phyloP scores from a whole-genome alignment of 2,329 filamentous ascomycete genomes.

The Neobulgaria alba region DNA sequence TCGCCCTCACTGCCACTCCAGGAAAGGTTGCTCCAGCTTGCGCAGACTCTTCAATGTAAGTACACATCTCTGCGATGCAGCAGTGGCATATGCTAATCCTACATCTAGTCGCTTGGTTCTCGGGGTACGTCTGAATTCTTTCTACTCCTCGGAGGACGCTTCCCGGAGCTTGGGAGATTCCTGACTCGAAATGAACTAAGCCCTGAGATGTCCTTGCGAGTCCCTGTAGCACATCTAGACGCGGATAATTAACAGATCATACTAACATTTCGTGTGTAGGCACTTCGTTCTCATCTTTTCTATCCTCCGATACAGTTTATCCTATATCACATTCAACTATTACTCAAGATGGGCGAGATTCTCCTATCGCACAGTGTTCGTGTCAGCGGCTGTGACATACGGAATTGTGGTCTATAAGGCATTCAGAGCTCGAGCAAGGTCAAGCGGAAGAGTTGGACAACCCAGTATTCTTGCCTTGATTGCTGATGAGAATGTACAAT shows the following conservation, averaged over 20 bases:
- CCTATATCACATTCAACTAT: conserved; percentile 84
- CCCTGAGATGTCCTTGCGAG: conserved; percentile 11
- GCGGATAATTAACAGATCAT: not conserved
- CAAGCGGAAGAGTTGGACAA: conserved; percentile 52
- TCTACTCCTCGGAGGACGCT: not conserved
- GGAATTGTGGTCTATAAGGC: conserved; percentile 99
- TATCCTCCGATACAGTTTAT: conserved; percentile 74
- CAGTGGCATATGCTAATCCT: conserved; percentile 19
- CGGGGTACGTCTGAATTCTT: conserved; percentile 53
- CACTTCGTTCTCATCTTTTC: conserved; percentile 80
- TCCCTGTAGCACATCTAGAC: conserved; percentile 14
- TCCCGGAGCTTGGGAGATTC: conserved; percentile 6
- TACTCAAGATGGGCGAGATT: conserved; percentile 68
- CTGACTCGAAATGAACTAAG: no score
- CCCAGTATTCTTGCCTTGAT: conserved; percentile 56
- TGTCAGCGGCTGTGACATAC: conserved; percentile 85
- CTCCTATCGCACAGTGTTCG: conserved; percentile 83
- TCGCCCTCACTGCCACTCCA: conserved; percentile 26
- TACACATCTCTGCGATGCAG: conserved; percentile 30
- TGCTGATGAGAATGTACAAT: conserved; percentile 94
- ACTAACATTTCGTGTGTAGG: conserved; percentile 38
- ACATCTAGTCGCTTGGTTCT: conserved; percentile 64
- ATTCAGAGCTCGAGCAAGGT: conserved; percentile 74
- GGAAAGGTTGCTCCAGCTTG: conserved; percentile 62
- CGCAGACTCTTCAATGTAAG: conserved; percentile 86